Evolutionary conservation across 352 stramenopile genomes (phyloP).

Genomic region (Elongisporangium undulatum): DNA sequence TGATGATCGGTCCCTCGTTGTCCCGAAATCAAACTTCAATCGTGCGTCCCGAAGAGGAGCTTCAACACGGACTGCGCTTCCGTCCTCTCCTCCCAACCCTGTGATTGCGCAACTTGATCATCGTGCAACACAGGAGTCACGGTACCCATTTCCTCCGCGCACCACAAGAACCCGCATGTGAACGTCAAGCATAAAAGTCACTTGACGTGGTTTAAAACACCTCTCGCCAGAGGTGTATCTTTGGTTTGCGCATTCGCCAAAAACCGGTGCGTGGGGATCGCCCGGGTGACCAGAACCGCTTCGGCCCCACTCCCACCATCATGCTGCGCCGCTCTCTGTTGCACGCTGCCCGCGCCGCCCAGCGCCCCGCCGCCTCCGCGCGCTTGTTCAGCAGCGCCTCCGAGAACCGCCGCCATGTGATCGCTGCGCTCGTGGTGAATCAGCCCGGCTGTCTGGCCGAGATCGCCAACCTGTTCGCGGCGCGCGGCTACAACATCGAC

Average conservation of each 20-base stretch:
- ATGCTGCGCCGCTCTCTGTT: background rate
- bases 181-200: background rate
- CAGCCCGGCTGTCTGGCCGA: constrained; percentile 80
- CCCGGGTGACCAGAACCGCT: background rate
- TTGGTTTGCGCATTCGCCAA: background rate
- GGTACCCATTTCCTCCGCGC: background rate
- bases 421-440: constrained; percentile 82
- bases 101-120: background rate
- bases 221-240: background rate
- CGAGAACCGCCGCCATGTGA: constrained; percentile 70
- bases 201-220: background rate
- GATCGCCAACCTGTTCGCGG: constrained; percentile 83
- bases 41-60: background rate
- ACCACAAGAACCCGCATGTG: background rate
- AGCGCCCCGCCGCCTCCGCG: constrained; percentile 4
- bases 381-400: constrained; percentile 34
- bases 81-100: too few relatives aligned
- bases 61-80: background rate
- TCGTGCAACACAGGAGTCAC: background rate
- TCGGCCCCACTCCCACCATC: background rate
- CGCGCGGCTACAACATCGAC: constrained; percentile 86
- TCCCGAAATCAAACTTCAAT: background rate
- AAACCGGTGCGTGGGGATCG: background rate
- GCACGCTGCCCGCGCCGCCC: background rate
- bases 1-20: background rate